Percentiles rank a stretch among this genome's conserved stretches.
Evolutionary conservation across 1,284 basidiomycete species (phyloP).

Genomic region (Pseudozyma sp.): DNA sequence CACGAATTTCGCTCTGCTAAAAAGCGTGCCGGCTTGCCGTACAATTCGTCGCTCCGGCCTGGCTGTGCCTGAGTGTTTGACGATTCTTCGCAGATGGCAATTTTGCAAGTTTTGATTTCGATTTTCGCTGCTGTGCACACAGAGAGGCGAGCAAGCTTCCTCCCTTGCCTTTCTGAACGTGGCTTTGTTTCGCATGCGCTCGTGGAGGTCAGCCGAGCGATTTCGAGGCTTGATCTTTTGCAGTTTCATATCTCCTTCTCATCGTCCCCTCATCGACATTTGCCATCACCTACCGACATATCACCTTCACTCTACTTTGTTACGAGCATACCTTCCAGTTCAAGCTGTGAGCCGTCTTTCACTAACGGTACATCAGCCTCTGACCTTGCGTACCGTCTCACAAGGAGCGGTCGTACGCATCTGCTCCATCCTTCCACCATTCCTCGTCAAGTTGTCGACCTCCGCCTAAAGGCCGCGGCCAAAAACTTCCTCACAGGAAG

Average conservation of each 20-base stretch:
- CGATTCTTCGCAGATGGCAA: too few species aligned
- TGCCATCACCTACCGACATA: neutral
- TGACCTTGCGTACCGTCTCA: constrained; percentile 16
- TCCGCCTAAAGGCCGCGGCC: constrained; percentile 55
- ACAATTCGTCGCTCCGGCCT: too few species aligned
- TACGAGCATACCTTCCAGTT: neutral
- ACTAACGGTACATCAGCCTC: constrained; percentile 29
- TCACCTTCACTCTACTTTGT: neutral
- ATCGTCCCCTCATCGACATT: too few species aligned
- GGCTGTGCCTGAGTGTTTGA: too few species aligned
- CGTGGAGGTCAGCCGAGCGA: constrained; percentile 1
- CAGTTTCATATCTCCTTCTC: too few species aligned
- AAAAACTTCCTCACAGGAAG: constrained; percentile 55
- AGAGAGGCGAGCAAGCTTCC: too few species aligned
- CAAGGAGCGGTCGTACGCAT: constrained; percentile 38
- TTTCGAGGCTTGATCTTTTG: too few species aligned
- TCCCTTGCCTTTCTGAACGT: neutral
- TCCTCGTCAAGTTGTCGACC: constrained; percentile 54
- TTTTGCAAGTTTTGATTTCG: too few species aligned
- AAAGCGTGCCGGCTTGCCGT: too few species aligned
- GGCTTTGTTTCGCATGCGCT: neutral
- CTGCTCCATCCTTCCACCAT: constrained; percentile 50
- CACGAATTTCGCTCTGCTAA: neutral
- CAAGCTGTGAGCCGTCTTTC: constrained; percentile 27
- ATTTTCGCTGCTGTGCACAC: too few species aligned